Percentiles rank a stretch among this genome's conserved stretches.
Evolutionary conservation across 2,329 filamentous ascomycete species (phyloP).

Genomic region (Aspergillus sp.): DNA sequence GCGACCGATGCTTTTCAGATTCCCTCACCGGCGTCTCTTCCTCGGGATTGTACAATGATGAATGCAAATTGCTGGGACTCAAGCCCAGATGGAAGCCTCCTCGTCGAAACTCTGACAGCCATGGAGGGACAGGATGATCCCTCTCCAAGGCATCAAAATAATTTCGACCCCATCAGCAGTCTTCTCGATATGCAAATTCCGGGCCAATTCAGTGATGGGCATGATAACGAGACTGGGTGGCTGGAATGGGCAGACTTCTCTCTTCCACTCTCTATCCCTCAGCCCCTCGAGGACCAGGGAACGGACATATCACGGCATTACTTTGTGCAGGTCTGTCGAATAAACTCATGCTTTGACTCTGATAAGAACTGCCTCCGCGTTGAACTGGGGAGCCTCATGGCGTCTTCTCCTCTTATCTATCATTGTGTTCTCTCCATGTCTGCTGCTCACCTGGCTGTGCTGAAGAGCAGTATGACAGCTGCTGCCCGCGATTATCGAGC

Average conservation of each 20-base stretch:
- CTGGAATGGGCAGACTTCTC: neutral
- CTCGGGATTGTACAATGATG: too few relatives aligned
- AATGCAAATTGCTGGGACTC: too few relatives aligned
- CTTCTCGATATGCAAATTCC: too few relatives aligned
- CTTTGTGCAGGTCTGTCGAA: neutral
- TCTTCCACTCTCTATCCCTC: neutral
- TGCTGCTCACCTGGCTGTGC: neutral
- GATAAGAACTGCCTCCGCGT: neutral
- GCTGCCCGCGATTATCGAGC: neutral
- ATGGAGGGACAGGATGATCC: too few relatives aligned
- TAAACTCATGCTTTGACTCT: neutral
- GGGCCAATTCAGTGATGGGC: neutral
- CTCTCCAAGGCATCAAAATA: too few relatives aligned
- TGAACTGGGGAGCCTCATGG: constrained; percentile 1
- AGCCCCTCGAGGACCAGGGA: neutral
- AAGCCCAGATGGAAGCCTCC: too few relatives aligned
- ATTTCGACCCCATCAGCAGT: too few relatives aligned
- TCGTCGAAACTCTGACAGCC: too few relatives aligned
- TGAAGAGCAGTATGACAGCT: neutral
- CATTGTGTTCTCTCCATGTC: constrained; percentile 12
- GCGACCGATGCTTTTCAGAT: too few relatives aligned
- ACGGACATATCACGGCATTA: neutral
- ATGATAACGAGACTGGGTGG: neutral
- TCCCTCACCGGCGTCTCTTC: too few relatives aligned
- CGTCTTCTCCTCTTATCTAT: constrained; percentile 1